Percentiles rank a stretch among this genome's conserved stretches.
Evolutionary conservation across 23 red algal genomes (phyloP).

Genomic region (Cyanidium caldarium): DNA sequence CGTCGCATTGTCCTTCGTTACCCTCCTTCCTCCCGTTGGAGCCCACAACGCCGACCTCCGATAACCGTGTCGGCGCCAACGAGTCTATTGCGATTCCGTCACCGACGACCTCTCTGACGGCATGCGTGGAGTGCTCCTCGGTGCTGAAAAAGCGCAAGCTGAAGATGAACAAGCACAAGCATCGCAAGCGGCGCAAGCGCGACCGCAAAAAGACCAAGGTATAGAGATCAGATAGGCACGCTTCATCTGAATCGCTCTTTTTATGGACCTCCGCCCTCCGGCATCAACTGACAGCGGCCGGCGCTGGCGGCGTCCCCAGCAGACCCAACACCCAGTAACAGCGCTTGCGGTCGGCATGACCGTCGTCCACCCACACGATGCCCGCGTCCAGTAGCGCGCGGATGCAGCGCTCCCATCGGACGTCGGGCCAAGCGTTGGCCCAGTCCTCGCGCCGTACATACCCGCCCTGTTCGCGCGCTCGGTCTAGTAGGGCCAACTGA

Average conservation of each 20-base stretch:
- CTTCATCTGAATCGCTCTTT: not conserved
- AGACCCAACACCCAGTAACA: not conserved
- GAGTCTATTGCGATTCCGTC: no score
- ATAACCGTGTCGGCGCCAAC: no score
- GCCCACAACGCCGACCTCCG: no score
- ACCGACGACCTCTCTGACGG: no score
- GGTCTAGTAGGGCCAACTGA: not conserved
- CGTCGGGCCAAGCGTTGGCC: not conserved
- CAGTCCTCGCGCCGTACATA: not conserved
- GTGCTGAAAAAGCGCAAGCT: constrained; percentile 23
- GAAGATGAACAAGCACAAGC: constrained; percentile 32
- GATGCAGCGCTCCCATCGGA: not conserved
- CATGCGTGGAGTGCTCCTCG: not conserved
- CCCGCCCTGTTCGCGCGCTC: not conserved
- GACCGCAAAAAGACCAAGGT: constrained; percentile 7
- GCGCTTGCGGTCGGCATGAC: not conserved
- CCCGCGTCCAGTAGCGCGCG: not conserved
- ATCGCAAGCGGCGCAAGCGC: constrained; percentile 7
- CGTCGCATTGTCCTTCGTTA: no score
- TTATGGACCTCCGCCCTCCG: not conserved
- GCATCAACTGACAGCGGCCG: not conserved
- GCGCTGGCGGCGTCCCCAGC: not conserved
- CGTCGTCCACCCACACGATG: constrained; percentile 5
- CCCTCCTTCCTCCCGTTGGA: no score
- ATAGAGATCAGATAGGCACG: not conserved